Conservation (phyloP, 768 basidiomycete genomes). For the Mycena venus region DNA sequence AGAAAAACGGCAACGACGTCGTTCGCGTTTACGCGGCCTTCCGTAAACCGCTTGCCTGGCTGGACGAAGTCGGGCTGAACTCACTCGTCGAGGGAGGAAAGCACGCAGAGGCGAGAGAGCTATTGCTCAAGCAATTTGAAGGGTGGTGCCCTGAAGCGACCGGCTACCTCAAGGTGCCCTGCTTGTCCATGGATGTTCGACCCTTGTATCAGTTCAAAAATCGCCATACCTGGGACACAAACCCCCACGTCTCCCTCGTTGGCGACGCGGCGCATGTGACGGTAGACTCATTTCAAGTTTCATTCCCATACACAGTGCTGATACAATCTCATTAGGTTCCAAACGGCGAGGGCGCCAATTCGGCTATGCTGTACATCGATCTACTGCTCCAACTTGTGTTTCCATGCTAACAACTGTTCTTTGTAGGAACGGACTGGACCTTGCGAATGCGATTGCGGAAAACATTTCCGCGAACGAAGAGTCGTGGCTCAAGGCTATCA, state of each 20-base stretch:
- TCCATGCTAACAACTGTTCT: not conserved
- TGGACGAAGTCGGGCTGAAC: not conserved
- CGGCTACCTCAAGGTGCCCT: not conserved
- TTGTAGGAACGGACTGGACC: not conserved
- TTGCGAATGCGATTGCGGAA: not conserved
- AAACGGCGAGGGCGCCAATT: not conserved
- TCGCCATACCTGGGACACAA: not conserved
- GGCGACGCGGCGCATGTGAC: not conserved
- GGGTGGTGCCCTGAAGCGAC: not conserved
- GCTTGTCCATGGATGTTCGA: not conserved
- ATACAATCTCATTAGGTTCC: too few relatives aligned
- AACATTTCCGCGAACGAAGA: not conserved
- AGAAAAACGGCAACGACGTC: constrained; percentile 4
- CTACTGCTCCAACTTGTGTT: not conserved
- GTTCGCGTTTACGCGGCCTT: constrained; percentile 1
- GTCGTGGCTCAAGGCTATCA: not conserved
- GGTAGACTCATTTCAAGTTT: too few relatives aligned
- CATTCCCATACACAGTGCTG: too few relatives aligned
- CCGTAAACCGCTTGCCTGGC: constrained; percentile 1
- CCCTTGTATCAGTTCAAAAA: constrained; percentile 5
- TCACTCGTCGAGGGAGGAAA: not conserved
- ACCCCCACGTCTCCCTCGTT: not conserved
- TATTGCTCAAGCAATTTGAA: not conserved
- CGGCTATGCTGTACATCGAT: not conserved
- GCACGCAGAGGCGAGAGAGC: not conserved